Evolutionary conservation across 228 moss, liverwort and hornwort genomes (phyloP).

Genomic region (Sphagnum fallax): DNA sequence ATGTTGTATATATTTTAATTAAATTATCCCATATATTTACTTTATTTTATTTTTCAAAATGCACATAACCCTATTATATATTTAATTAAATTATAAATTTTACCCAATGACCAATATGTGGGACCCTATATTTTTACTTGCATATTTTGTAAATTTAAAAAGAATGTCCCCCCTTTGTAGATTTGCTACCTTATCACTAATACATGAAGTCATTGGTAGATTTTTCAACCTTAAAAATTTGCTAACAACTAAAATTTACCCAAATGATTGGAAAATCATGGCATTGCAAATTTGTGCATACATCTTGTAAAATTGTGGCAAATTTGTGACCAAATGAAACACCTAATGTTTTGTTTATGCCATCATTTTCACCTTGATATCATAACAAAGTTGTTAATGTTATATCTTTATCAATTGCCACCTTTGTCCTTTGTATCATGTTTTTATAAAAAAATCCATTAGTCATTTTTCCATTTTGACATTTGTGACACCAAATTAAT

Average conservation of each 20-base stretch:
- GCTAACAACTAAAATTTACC: conserved; percentile 12
- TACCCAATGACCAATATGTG: too few relatives aligned
- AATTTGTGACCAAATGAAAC: conserved; percentile 30
- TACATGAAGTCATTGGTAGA: background rate
- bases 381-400: conserved; percentile 51
- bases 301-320: conserved; percentile 36
- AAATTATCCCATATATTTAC: too few relatives aligned
- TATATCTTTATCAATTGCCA: conserved; percentile 28
- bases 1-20: too few relatives aligned
- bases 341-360: conserved; percentile 16
- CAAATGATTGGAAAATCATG: conserved; percentile 52
- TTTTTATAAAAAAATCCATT: conserved; percentile 29
- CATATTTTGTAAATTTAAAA: too few relatives aligned
- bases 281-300: conserved; percentile 43
- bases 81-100: too few relatives aligned
- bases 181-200: background rate
- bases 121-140: too few relatives aligned
- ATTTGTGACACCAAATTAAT: conserved; percentile 75
- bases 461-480: conserved; percentile 42
- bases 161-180: too few relatives aligned
- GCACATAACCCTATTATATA: too few relatives aligned
- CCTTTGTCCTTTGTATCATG: conserved; percentile 52
- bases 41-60: too few relatives aligned
- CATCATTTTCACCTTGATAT: conserved; percentile 81
- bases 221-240: background rate